Evolutionary conservation across 2,329 filamentous ascomycete species (phyloP).

Genomic region (Cercospora beticola): DNA sequence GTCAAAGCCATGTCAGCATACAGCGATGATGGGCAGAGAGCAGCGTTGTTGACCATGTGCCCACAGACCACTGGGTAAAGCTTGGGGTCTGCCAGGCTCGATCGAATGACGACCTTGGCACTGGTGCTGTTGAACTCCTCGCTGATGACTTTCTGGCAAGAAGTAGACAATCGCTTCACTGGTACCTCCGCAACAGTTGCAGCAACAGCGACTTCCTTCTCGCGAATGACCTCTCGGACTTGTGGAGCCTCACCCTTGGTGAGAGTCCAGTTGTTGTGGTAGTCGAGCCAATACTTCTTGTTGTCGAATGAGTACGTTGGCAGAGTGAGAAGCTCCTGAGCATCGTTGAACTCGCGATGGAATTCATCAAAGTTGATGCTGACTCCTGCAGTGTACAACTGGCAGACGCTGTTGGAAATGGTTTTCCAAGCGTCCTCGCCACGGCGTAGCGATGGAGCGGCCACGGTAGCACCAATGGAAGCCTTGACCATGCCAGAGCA

Average conservation of each 20-base stretch:
- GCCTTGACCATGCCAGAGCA: conserved; percentile 68
- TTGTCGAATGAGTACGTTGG: conserved; percentile 68
- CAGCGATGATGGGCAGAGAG: conserved; percentile 64
- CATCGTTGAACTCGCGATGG: conserved; percentile 60
- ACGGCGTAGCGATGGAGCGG: conserved; percentile 62
- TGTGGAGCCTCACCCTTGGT: conserved; percentile 62
- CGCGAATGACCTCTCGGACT: conserved; percentile 41
- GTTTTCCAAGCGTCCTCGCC: conserved; percentile 65
- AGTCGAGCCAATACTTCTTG: conserved; percentile 72
- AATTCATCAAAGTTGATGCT: conserved; percentile 70
- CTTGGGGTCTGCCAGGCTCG: conserved; percentile 64
- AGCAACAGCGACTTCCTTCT: conserved; percentile 37
- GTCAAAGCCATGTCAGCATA: conserved; percentile 67
- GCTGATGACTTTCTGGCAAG: conserved; percentile 63
- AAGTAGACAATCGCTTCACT: conserved; percentile 59
- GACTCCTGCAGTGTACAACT: conserved; percentile 62
- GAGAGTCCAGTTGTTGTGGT: conserved; percentile 69
- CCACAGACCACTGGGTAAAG: conserved; percentile 62
- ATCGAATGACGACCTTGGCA: conserved; percentile 62
- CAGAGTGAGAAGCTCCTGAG: conserved; percentile 61
- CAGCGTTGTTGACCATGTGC: conserved; percentile 66
- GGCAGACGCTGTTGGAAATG: conserved; percentile 57
- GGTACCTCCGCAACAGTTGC: conserved; percentile 46
- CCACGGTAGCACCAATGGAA: conserved; percentile 57
- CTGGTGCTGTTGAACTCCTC: conserved; percentile 63